These are phyloP conservation scores for Ganoderma sinense DNA, from an alignment of 1,284 basidiomycete species.

Conservation along the genomic window DNA sequence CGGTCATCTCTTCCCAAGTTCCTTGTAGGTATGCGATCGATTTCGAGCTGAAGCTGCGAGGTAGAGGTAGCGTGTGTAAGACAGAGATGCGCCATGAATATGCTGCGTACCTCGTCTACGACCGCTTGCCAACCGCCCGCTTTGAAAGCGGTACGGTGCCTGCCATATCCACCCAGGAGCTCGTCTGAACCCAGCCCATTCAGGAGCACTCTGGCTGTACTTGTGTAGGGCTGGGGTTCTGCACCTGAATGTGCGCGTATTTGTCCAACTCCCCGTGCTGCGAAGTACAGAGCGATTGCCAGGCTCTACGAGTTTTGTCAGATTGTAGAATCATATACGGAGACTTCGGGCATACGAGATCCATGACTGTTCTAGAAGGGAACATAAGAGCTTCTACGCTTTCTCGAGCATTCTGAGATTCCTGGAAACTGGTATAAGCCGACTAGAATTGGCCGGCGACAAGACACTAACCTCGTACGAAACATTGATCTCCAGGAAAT, in stretches of 20 bases:
- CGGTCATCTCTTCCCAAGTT: slow-evolving; percentile 97
- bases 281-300: slow-evolving; percentile 92
- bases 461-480: slow-evolving; percentile 69
- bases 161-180: slow-evolving; percentile 91
- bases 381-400: slow-evolving; percentile 81
- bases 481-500: slow-evolving; percentile 91
- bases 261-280: slow-evolving; percentile 79
- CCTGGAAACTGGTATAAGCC: slow-evolving; percentile 49
- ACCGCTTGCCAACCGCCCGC: slow-evolving; percentile 75
- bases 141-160: slow-evolving; percentile 85
- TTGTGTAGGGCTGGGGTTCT: slow-evolving; percentile 63
- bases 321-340: not conserved
- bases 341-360: slow-evolving; percentile 66
- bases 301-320: slow-evolving; percentile 71
- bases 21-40: slow-evolving; percentile 88
- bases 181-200: slow-evolving; percentile 97
- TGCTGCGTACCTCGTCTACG: slow-evolving; percentile 73
- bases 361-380: slow-evolving; percentile 90
- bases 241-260: slow-evolving; percentile 48
- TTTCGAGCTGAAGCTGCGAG: slow-evolving; percentile 83
- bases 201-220: slow-evolving; percentile 83
- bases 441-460: slow-evolving; percentile 11
- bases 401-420: slow-evolving; percentile 65
- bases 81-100: not conserved
- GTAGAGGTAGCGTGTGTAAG: not conserved